Base-by-base conservation (phyloP, 176 grass and related monocot genomes). In the Musa schizocarpa region DNA sequence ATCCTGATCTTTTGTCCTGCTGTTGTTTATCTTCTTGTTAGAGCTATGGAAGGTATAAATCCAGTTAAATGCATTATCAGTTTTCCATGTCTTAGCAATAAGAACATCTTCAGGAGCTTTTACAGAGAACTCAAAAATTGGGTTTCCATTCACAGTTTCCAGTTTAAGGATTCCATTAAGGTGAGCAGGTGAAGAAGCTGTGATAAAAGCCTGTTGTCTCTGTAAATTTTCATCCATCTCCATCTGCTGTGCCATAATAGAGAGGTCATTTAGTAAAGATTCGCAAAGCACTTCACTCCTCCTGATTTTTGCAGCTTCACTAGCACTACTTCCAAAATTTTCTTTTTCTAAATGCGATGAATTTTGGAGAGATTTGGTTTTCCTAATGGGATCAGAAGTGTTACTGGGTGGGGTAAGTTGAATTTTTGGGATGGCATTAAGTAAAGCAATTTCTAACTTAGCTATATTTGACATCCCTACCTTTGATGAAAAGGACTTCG, bases 31-130 rank as follows among this genome's bases (percentile, higher is more conserved):
- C 70, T 81, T 85, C 68, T 85, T 96, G 79, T 79, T 89, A 64
- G 49, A 83, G 69, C 85, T 85, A 90, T 96, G 89, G 73, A 96
- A 92, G 63, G 93, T 96, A 71, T 96, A 96, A 63, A 92, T 88
- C 89, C 93, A 96, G 76, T 88, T 96, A 71, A 89, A 68, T 83
- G 86, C 89, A n/a, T 82, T 79, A 63, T 86, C 89, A 0, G 76
- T 79, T 88, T 92, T 96, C 89, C 93, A 92, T 56, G 69, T 84
- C 34, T 76, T 96, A 49, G 80, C 93, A 26, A 82, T 84, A 78
- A 96, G 75, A 68, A 81, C 81, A 74, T 96, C 89, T 53, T 88
- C 82, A 16, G 83, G 89, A 66, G 81, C 83, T 69, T 80, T 83
- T 52, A 84, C 83, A 52, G 73, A 85, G 78, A 96, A 90, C 74